Base-by-base conservation (phyloP, 106 monocot genomes). In the Apostasia ramifera region DNA sequence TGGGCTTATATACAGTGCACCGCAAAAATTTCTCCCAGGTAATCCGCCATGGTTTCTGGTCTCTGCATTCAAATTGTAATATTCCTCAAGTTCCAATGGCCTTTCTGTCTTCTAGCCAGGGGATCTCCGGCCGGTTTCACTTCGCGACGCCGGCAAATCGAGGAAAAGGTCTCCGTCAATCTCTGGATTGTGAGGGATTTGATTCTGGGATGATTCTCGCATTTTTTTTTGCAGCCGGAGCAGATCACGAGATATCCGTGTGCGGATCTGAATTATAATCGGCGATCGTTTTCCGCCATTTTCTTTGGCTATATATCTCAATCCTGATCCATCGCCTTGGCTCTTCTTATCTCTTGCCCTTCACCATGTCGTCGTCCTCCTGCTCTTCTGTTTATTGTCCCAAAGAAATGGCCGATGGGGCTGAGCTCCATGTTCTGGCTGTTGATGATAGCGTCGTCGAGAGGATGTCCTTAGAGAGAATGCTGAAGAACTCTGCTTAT, bases 371-470 rank as follows among this genome's bases (percentile, higher is more conserved):
- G 2, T 67, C 67, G 10, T 51, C 12, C 9, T 53, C 67, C 0
- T 44, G 9, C 0, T 43, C 62, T 44, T n/a, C 62, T n/a, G 4
- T 11, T 5, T 11, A 1, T 45, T 42, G 44, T 62, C 3, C 12
- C 1, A 53, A 53, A 40, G 67, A 4, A 41, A 39, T n/a, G 26
- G 41, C 38, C 45, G 59, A 71, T 39, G 59, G 15, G 60, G 71
- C 40, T 6, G 56, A 57, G 56, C 59, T 71, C 12, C 71, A 71
- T 71, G 71, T 71, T 0, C 59, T 71, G 15, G 71, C 59, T 40
- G 71, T 71, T 39, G 71, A 71, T 38, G 71, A 71, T 49, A 48
- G 59, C 53, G 71, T 71, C 47, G 49, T 71, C 45, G 59, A 71
- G 71, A 71, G 71, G 59, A 14, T 59, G 59, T 60, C 60, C 59